Base-by-base conservation (phyloP, 148 eudicot genomes). In the Chenopodium album region DNA sequence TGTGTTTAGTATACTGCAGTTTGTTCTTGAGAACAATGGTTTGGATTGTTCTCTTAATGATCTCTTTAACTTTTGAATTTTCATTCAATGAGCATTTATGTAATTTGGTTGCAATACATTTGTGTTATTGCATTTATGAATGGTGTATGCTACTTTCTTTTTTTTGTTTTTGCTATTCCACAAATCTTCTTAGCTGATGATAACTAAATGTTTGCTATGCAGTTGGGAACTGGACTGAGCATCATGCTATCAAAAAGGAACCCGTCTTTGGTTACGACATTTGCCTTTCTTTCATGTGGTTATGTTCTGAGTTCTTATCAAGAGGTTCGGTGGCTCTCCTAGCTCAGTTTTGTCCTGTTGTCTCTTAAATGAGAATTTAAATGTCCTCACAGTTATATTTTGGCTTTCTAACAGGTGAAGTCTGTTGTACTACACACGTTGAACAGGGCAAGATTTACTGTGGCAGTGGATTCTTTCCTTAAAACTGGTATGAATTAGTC, bases 151-250 rank as follows among this genome's bases (percentile, higher is more conserved):
- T 34, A 50, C 50, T 23, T 80, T 28, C 54, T 31, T 60, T 46
- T 9, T 47, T 28, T 19, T 67, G 13, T 41, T 41, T 4, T 41
- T 62, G 10, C 37, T 66, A 64, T 77, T 76, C 1, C 75, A n/a
- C 5, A 46, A 31, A 20, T 63, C 14, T 54, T 29, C 63, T 32
- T 3, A 28, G 54, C 82, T 87, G 66, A 83, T 86, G 60, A 23
- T 56, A 46, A 68, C 77, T 34, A 74, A 29, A 17, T 75, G 64
- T 34, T 67, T 67, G 10, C 81, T 83, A 29, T 89, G 86, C 85
- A 96, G 99, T 89, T 96, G 82, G 99, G 99, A 80, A 96, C 99
- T 85, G 98, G 99, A 32, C 86, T 96, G 54, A 92, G 99, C 86
- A 92, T 96, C 84, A 87, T 96, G 92, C 81, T 94, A n/a, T 84